Base-by-base conservation (phyloP, 176 grass and related monocot species). In the Melocanna baccifera region DNA sequence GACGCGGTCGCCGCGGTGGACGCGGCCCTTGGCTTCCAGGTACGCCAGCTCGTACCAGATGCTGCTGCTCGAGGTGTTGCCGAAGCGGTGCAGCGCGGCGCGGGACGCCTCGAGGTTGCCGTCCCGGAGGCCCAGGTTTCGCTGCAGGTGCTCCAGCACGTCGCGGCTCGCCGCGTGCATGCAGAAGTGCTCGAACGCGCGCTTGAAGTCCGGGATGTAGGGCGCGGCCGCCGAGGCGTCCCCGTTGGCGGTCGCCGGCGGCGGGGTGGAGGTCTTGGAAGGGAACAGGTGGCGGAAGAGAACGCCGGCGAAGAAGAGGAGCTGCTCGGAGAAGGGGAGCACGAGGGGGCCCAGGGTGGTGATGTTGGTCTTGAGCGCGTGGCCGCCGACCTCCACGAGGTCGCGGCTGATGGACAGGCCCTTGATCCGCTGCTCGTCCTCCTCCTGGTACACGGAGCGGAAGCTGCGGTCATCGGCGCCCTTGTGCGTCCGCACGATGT, bases 351-450 rank as follows among this genome's bases (percentile, higher is more conserved):
- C 93, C 10, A 98, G 83, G 37, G 96, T 98, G 63, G 96, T 98
- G 93, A 98, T 98, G 96, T 98, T 95, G 77, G 96, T 92, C 86
- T 98, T 95, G 66, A 98, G 93, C 36, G 96, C 96, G 64, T 98
- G 89, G 1, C 96, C 96, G 2, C 96, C 96, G 30, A 98, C 93
- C 87, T 98, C 96, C 29, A 95, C 75, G 3, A 98, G 96, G 87
- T 98, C 96, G 14, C 96, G 93, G 91, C 93, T 98, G 83, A 98
- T 90, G 45, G 91, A 90, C 4, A 98, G 80, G 7, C 96, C 93
- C 80, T 98, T 98, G 83, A 92, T 98, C 48, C 96, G 72, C 87
- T 94, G 87, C 67, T 98, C 93, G 67, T 98, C 96, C 81, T 98
- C 96, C 96, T 98, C 96, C 91, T 98, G 96, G 83, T 94, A 94